phyloP scores from a whole-genome alignment of 768 basidiomycete genomes.

The Termitomyces sp. region DNA sequence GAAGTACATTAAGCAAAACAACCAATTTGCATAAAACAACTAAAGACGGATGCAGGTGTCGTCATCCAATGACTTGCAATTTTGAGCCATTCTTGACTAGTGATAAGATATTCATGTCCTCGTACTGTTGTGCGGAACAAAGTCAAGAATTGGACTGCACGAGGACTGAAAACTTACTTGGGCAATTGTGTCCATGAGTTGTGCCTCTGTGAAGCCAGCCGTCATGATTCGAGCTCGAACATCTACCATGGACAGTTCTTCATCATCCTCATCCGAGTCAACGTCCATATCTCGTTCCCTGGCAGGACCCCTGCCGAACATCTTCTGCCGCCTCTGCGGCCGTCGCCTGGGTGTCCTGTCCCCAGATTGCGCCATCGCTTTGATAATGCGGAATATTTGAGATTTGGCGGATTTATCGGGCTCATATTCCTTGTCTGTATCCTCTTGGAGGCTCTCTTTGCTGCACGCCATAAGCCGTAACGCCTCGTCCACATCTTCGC shows the following conservation, averaged over 20 bases:
- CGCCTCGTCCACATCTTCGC: slow-evolving; percentile 92
- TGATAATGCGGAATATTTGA: slow-evolving; percentile 88
- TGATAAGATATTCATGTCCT: slow-evolving; percentile 73
- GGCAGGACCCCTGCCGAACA: slow-evolving; percentile 63
- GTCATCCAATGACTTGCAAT: slow-evolving; percentile 54
- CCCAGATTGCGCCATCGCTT: slow-evolving; percentile 60
- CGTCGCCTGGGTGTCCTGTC: slow-evolving; percentile 21
- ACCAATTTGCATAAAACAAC: background rate
- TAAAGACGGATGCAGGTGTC: background rate
- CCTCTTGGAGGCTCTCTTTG: slow-evolving; percentile 86
- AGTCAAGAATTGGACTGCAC: slow-evolving; percentile 6
- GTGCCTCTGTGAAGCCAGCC: slow-evolving; percentile 86
- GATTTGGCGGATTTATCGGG: slow-evolving; percentile 74
- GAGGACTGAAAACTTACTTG: slow-evolving; percentile 47
- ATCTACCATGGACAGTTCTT: slow-evolving; percentile 79
- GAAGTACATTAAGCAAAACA: background rate
- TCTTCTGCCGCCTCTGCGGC: slow-evolving; percentile 38
- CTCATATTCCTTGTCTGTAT: slow-evolving; percentile 62
- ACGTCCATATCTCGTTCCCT: slow-evolving; percentile 66
- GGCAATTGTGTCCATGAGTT: slow-evolving; percentile 79
- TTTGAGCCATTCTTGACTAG: slow-evolving; percentile 82
- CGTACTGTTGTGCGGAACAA: slow-evolving; percentile 54
- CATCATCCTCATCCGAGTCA: slow-evolving; percentile 64
- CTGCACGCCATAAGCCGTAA: slow-evolving; percentile 95
- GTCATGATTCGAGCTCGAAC: slow-evolving; percentile 81